Percentiles rank a stretch among this genome's conserved stretches.
Evolutionary conservation across 441 rosid genomes (phyloP).

Genomic region (Euphorbia schlechtendalii): DNA sequence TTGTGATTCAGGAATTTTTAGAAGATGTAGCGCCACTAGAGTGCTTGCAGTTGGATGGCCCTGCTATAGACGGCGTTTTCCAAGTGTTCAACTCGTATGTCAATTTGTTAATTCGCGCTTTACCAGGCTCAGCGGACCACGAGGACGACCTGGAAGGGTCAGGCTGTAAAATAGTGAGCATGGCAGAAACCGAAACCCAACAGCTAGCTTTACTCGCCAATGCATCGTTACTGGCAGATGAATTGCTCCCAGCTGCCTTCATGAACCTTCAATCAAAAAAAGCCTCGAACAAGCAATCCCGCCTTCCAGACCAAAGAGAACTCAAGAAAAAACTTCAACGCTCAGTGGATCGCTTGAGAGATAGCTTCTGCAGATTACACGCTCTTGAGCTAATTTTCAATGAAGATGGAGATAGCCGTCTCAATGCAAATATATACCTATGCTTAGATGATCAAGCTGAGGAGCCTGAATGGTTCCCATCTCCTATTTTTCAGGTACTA

Average conservation of each 20-base stretch:
- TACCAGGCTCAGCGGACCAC: constrained; percentile 67
- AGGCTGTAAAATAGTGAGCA: constrained; percentile 52
- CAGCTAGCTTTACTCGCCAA: constrained; percentile 79
- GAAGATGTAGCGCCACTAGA: constrained; percentile 83
- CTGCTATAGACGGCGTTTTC: constrained; percentile 71
- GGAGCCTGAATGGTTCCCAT: constrained; percentile 71
- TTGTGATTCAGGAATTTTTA: constrained; percentile 65
- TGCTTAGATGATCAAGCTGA: constrained; percentile 49
- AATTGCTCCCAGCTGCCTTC: constrained; percentile 75
- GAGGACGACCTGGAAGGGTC: constrained; percentile 64
- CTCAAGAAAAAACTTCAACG: constrained; percentile 75
- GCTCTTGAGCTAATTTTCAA: constrained; percentile 83
- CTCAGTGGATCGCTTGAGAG: constrained; percentile 65
- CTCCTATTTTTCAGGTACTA: constrained; percentile 35
- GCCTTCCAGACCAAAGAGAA: constrained; percentile 75
- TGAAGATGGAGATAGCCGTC: constrained; percentile 73
- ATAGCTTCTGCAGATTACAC: constrained; percentile 82
- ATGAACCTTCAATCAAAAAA: constrained; percentile 59
- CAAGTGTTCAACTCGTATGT: constrained; percentile 69
- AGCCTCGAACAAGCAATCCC: constrained; percentile 58
- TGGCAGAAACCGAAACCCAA: constrained; percentile 78
- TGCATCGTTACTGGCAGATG: constrained; percentile 85
- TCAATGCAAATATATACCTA: constrained; percentile 49
- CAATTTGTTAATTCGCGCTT: constrained; percentile 62
- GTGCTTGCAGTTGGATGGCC: constrained; percentile 66